These are phyloP conservation scores for Castanea crenata DNA, from an alignment of 306 rosid species.

Conservation along the genomic window DNA sequence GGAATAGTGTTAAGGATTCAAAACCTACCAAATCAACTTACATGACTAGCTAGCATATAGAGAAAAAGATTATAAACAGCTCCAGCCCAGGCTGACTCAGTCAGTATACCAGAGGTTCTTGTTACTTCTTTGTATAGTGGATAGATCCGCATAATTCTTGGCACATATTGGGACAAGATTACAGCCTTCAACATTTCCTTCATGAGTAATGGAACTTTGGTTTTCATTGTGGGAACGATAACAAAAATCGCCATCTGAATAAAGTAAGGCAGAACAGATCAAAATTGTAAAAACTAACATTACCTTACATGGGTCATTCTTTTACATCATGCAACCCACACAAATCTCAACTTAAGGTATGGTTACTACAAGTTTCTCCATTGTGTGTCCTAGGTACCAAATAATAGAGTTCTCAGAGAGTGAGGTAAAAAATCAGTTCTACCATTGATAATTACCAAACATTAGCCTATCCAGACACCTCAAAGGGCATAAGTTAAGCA, in stretches of 20 bases:
- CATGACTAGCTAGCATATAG: conserved; percentile 89
- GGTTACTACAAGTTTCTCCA: conserved; percentile 13
- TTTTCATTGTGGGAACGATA: conserved; percentile 14
- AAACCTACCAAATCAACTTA: conserved; percentile 35
- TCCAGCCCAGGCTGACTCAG: conserved; percentile 90
- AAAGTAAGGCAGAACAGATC: conserved; percentile 7
- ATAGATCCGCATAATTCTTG: conserved; percentile 60
- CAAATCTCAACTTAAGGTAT: conserved; percentile 2
- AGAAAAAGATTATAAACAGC: conserved; percentile 86
- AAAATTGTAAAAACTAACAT: conserved; percentile 18
- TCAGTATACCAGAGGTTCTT: conserved; percentile 69
- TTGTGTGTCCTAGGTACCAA: too few species aligned
- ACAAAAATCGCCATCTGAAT: conserved; percentile 51
- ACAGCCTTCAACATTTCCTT: conserved; percentile 51
- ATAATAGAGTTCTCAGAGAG: too few species aligned
- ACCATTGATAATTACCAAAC: too few species aligned
- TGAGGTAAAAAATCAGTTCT: too few species aligned
- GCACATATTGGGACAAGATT: conserved; percentile 53
- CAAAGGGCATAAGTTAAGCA: too few species aligned
- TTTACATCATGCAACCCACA: neutral
- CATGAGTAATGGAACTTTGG: conserved; percentile 22
- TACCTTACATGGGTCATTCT: neutral
- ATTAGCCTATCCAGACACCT: too few species aligned
- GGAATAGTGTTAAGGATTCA: neutral
- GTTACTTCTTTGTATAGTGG: conserved; percentile 73